Conservation (phyloP, 108 stramenopile genomes). For the Aurantiochytrium sp. region DNA sequence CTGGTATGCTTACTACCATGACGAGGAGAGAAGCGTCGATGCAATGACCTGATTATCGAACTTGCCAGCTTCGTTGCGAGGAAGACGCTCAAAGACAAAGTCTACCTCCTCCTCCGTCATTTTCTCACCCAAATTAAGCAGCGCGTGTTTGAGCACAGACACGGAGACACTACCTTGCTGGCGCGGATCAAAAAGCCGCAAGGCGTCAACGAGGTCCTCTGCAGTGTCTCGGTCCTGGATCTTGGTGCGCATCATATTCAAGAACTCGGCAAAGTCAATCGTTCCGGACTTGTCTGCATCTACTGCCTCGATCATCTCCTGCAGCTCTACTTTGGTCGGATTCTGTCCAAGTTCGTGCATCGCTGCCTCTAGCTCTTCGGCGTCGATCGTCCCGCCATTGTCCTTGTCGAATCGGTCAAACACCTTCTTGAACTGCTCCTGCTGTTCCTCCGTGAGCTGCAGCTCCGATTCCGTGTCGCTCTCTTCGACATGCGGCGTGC, state of each 20-base stretch:
- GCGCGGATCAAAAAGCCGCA: neutral
- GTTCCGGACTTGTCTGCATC: neutral
- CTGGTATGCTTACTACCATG: no score
- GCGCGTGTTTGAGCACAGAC: neutral
- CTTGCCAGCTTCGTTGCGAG: neutral
- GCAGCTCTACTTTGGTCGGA: neutral
- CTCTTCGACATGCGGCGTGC: no score
- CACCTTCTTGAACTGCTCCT: neutral
- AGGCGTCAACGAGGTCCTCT: neutral
- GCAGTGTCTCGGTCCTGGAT: neutral
- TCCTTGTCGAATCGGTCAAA: conserved; percentile 9
- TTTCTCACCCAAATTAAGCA: neutral
- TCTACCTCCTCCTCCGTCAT: conserved; percentile 1
- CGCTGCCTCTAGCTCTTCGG: neutral
- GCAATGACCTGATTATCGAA: neutral
- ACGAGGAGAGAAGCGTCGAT: neutral
- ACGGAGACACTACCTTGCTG: neutral
- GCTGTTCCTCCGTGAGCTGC: neutral
- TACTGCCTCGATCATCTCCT: conserved; percentile 1
- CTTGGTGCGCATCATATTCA: conserved; percentile 2
- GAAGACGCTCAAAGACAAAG: neutral
- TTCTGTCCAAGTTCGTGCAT: neutral
- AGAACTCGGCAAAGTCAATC: neutral
- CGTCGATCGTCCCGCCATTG: neutral
- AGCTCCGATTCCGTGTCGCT: neutral